Conservation (phyloP, 2,329 filamentous ascomycete genomes). For the Nectriaceae sp. region DNA sequence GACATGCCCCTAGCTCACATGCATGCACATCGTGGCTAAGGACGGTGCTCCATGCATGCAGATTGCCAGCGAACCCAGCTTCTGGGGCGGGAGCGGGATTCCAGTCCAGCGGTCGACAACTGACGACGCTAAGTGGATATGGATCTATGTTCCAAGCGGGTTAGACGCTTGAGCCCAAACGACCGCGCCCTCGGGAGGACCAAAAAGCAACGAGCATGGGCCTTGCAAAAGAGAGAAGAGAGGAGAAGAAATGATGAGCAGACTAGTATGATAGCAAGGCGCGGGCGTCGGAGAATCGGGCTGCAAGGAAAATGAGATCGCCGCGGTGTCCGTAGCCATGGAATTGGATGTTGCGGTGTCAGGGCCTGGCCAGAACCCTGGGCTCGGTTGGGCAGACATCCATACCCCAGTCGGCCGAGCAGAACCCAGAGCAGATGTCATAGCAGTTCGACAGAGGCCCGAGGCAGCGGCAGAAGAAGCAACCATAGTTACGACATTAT, state of each 20-base stretch:
- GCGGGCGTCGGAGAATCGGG: not conserved
- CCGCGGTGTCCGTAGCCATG: not conserved
- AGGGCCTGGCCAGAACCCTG: not conserved
- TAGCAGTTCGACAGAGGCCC: not conserved
- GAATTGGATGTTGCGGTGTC: not conserved
- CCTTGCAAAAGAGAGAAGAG: slow-evolving; percentile 29
- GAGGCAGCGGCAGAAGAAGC: not conserved
- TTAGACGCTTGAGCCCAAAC: slow-evolving; percentile 22
- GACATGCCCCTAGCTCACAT: slow-evolving; percentile 10
- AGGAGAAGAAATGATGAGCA: slow-evolving; percentile 30
- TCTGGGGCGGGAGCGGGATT: slow-evolving; percentile 17
- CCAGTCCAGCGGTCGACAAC: slow-evolving; percentile 19
- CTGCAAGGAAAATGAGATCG: not conserved
- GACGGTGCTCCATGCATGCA: slow-evolving; percentile 17
- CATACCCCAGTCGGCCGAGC: not conserved
- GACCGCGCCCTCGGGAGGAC: slow-evolving; percentile 18
- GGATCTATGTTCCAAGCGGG: slow-evolving; percentile 21
- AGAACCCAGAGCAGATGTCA: not conserved
- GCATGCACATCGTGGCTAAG: slow-evolving; percentile 20
- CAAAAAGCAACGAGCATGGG: slow-evolving; percentile 25
- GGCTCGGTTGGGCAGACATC: not conserved
- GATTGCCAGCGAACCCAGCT: slow-evolving; percentile 20
- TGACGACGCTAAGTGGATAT: slow-evolving; percentile 22
- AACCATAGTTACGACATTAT: slow-evolving; percentile 3
- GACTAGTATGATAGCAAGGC: slow-evolving; percentile 2